Conservation (phyloP, 2,329 filamentous ascomycete species). For the Thermochaetoides dissita region DNA sequence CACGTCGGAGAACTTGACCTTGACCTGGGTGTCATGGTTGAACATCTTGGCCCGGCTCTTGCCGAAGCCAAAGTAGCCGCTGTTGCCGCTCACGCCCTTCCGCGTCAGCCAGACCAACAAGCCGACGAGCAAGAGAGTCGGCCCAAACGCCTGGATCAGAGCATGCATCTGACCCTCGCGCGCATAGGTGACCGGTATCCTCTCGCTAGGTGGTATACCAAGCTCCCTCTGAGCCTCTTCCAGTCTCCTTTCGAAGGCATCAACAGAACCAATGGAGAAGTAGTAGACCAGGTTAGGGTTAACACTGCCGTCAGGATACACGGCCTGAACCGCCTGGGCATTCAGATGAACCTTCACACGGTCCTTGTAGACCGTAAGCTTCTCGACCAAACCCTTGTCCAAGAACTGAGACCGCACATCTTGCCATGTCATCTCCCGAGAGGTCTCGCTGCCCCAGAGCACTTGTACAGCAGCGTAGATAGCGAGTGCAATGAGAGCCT, state of each 20-base stretch:
- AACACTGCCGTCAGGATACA: slow-evolving; percentile 61
- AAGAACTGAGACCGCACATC: slow-evolving; percentile 88
- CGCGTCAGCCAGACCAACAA: slow-evolving; percentile 67
- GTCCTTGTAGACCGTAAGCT: slow-evolving; percentile 66
- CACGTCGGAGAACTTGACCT: slow-evolving; percentile 93
- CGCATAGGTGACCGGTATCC: slow-evolving; percentile 83
- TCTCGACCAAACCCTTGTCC: slow-evolving; percentile 91
- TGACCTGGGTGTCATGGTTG: slow-evolving; percentile 91
- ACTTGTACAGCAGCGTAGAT: slow-evolving; percentile 20
- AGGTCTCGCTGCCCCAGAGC: slow-evolving; percentile 29
- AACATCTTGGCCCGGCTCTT: slow-evolving; percentile 94
- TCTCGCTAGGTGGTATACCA: slow-evolving; percentile 70
- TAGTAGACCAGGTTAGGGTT: slow-evolving; percentile 68
- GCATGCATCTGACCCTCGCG: slow-evolving; percentile 62
- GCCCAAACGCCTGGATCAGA: slow-evolving; percentile 65
- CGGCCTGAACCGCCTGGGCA: slow-evolving; percentile 54
- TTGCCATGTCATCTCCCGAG: slow-evolving; percentile 87
- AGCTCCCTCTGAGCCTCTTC: slow-evolving; percentile 82
- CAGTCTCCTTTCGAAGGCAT: slow-evolving; percentile 78
- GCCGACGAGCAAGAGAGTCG: slow-evolving; percentile 74
- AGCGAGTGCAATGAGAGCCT: no score
- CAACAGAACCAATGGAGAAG: slow-evolving; percentile 89
- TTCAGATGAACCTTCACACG: slow-evolving; percentile 65
- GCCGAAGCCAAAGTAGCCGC: slow-evolving; percentile 80
- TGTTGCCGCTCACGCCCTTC: slow-evolving; percentile 55